These are phyloP conservation scores for Metschnikowia picachoensis DNA, from an alignment of 805 yeast genomes.

Conservation along the genomic window DNA sequence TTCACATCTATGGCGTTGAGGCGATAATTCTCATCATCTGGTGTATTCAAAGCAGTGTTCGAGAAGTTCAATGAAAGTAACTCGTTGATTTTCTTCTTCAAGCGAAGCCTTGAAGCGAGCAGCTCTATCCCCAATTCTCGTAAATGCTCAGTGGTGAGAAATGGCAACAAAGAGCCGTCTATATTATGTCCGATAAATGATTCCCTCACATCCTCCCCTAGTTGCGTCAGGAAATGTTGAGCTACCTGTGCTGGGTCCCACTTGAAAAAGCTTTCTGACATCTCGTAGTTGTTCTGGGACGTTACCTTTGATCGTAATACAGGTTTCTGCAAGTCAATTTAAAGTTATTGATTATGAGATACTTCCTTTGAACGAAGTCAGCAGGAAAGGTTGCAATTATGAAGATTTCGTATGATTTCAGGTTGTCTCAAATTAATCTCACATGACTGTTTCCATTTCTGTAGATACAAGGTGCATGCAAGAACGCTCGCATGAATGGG, in stretches of 20 bases:
- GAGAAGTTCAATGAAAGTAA: slow-evolving; percentile 39
- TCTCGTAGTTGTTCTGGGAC: neutral
- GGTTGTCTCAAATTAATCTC: neutral
- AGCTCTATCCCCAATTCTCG: slow-evolving; percentile 63
- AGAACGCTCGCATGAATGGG: slow-evolving; percentile 2
- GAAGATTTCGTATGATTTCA: neutral
- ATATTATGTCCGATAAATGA: slow-evolving; percentile 55
- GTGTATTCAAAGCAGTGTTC: slow-evolving; percentile 12
- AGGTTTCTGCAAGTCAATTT: no score
- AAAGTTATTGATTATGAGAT: no score
- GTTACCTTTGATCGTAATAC: no score
- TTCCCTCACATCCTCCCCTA: slow-evolving; percentile 25
- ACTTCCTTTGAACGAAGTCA: no score
- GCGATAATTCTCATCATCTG: slow-evolving; percentile 22
- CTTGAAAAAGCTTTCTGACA: slow-evolving; percentile 33
- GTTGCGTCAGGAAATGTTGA: slow-evolving; percentile 25
- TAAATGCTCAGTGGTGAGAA: slow-evolving; percentile 65
- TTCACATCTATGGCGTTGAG: slow-evolving; percentile 32
- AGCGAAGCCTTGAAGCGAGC: slow-evolving; percentile 51
- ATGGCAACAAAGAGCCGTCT: slow-evolving; percentile 69
- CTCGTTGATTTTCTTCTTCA: slow-evolving; percentile 58
- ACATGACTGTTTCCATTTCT: neutral
- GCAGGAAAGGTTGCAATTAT: no score
- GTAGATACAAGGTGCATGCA: slow-evolving; percentile 5
- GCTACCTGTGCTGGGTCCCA: slow-evolving; percentile 47